These are phyloP conservation scores for Saccharomyces mikatae DNA, from an alignment of 805 yeast species.

Conservation along the genomic window DNA sequence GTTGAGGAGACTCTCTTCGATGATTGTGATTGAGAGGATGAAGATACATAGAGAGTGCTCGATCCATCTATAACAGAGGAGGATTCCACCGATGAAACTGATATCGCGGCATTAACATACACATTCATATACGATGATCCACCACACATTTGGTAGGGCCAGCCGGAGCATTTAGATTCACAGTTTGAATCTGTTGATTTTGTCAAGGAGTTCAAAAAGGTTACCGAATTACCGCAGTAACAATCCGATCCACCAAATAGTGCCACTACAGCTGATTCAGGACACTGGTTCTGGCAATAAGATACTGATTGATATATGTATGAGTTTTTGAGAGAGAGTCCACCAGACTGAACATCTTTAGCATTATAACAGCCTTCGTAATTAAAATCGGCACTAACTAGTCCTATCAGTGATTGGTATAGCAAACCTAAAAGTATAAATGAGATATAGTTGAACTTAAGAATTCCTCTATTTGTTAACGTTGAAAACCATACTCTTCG, in stretches of 20 bases:
- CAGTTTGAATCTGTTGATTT: slow-evolving; percentile 34
- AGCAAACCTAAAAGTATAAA: background rate
- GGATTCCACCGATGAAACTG: background rate
- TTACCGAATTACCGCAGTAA: slow-evolving; percentile 50
- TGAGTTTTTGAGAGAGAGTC: slow-evolving; percentile 35
- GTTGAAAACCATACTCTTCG: background rate
- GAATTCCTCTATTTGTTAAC: background rate
- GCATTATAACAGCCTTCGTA: slow-evolving; percentile 33
- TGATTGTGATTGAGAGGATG: background rate
- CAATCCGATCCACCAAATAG: slow-evolving; percentile 47
- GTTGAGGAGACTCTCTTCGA: background rate
- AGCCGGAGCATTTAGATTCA: slow-evolving; percentile 49
- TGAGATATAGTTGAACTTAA: background rate
- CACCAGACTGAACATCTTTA: slow-evolving; percentile 16
- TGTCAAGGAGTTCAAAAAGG: slow-evolving; percentile 30
- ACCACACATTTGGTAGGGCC: slow-evolving; percentile 55
- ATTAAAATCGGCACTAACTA: slow-evolving; percentile 9
- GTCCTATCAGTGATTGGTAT: background rate
- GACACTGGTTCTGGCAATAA: slow-evolving; percentile 48
- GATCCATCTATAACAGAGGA: background rate
- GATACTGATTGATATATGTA: slow-evolving; percentile 53
- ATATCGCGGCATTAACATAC: slow-evolving; percentile 30
- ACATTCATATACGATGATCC: slow-evolving; percentile 44
- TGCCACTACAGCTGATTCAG: slow-evolving; percentile 43
- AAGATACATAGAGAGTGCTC: background rate